A percentile compares a stretch with the other conserved stretches of the same genome.
These are phyloP conservation scores for Colletotrichum sp. DNA, from an alignment of 2,329 filamentous ascomycete genomes.

Conservation along the genomic window DNA sequence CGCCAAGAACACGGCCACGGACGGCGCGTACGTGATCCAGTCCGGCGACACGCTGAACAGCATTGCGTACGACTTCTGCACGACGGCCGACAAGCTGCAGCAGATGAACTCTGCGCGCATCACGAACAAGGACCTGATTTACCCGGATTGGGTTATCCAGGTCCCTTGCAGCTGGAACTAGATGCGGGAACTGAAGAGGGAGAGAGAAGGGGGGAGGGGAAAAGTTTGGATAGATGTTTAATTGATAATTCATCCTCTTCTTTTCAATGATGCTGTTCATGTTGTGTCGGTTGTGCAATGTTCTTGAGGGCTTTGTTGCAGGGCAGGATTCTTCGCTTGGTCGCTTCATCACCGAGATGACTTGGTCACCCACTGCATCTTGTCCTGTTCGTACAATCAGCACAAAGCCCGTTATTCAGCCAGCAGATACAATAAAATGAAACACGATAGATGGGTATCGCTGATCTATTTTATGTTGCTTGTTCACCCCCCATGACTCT, in stretches of 20 bases:
- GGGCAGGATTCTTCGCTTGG: background rate
- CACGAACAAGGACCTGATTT: background rate
- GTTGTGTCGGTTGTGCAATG: accelerated
- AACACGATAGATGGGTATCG: accelerated
- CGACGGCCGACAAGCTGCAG: background rate
- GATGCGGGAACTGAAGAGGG: background rate
- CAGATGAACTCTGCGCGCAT: background rate
- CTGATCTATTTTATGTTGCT: background rate
- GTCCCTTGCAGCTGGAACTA: background rate
- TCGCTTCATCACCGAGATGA: background rate
- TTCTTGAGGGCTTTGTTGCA: accelerated
- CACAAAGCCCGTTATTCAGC: background rate
- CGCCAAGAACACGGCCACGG: background rate
- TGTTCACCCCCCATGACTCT: background rate
- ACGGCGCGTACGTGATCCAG: background rate
- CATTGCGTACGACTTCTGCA: background rate
- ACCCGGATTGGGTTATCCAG: background rate
- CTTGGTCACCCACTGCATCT: accelerated
- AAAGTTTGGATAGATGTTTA: background rate
- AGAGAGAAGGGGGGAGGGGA: background rate
- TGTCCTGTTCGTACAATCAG: background rate
- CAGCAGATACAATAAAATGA: background rate
- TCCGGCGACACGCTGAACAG: background rate
- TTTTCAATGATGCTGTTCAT: accelerated
- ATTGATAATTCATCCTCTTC: background rate